Evolutionary conservation across 768 basidiomycete species (phyloP), one percentile per base, ranked within the genome.

Genomic region (Suillus bovinus): DNA sequence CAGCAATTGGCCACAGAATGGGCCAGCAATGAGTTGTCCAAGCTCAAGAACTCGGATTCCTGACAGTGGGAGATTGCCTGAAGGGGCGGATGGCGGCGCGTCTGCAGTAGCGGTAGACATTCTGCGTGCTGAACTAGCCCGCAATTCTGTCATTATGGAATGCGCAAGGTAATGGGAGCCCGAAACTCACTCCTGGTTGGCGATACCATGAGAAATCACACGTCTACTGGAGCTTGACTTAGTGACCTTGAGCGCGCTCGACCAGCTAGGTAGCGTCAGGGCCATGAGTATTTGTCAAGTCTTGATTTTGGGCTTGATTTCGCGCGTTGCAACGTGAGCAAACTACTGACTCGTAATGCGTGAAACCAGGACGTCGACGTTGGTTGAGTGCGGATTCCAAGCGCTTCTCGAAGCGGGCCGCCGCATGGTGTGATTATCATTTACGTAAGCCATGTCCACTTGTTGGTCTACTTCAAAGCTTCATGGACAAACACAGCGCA

Each of bases 21-120:
- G 88, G 11, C 88, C 88, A 1, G 88, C 87, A 62, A 90, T 87
- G 22, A 89, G 76, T 64, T 90, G 88, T 0, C 88, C 88, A 44
- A 90, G 76, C 67, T 90, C 89, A 8, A 89, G 75, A 8, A 90
- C 84, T 10, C 86, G 84, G 39, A 89, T 73, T 8, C 87, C 87
- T 7, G 84, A 76, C 13, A 89, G 78, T 0, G 88, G 88, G n/a
- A 84, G 81, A 16, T 82, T 73, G 58, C 73, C 69, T 14, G 64
- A 38, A 10, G 9, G 10, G 4, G 53, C 8, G 53, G 33, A n/a
- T n/a, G n/a, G 22, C 14, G 22, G 22, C 1, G 22, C 14, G 16
- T 55, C 36, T 27, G 54, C 17, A 27, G 24, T 4, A 24, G 20
- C 22, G 16, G 24, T 38, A 27, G 36, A 55, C 34, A 55, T 55